phyloP scores from a whole-genome alignment of 2,329 filamentous ascomycete genomes.

The Aspergillus cejpii region DNA sequence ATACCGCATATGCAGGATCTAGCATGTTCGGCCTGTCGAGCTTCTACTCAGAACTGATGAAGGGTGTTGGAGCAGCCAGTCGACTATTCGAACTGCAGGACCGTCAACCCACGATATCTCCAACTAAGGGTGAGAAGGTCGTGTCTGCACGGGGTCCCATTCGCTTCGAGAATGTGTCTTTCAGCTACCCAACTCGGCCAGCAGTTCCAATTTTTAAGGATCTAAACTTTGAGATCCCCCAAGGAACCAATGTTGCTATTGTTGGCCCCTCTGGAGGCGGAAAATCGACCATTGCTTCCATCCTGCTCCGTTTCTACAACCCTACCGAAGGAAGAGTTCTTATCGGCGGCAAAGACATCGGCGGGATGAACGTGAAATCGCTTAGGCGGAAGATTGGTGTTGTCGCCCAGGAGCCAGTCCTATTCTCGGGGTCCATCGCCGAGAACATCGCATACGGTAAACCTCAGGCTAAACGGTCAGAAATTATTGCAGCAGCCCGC shows the following conservation, averaged over 20 bases:
- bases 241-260: slow-evolving; percentile 90
- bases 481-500: slow-evolving; percentile 79
- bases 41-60: slow-evolving; percentile 98
- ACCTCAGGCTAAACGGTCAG: slow-evolving; percentile 66
- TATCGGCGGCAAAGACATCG: slow-evolving; percentile 78
- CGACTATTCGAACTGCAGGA: slow-evolving; percentile 94
- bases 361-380: slow-evolving; percentile 85
- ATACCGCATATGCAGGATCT: slow-evolving; percentile 77
- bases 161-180: slow-evolving; percentile 75
- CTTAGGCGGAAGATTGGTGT: slow-evolving; percentile 87
- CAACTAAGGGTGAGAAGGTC: slow-evolving; percentile 74
- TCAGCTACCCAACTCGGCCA: slow-evolving; percentile 89
- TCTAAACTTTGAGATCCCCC: slow-evolving; percentile 82
- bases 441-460: slow-evolving; percentile 89
- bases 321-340: slow-evolving; percentile 69
- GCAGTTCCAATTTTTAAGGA: slow-evolving; percentile 87
- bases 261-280: slow-evolving; percentile 94
- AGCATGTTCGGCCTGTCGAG: slow-evolving; percentile 90
- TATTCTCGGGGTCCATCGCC: slow-evolving; percentile 71
- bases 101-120: slow-evolving; percentile 74
- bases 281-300: slow-evolving; percentile 90
- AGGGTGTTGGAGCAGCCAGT: slow-evolving; percentile 93
- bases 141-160: slow-evolving; percentile 81
- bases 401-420: slow-evolving; percentile 89
- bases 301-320: slow-evolving; percentile 85